Base-by-base conservation (phyloP, 2,329 filamentous ascomycete species). In the Lojkania enalia region DNA sequence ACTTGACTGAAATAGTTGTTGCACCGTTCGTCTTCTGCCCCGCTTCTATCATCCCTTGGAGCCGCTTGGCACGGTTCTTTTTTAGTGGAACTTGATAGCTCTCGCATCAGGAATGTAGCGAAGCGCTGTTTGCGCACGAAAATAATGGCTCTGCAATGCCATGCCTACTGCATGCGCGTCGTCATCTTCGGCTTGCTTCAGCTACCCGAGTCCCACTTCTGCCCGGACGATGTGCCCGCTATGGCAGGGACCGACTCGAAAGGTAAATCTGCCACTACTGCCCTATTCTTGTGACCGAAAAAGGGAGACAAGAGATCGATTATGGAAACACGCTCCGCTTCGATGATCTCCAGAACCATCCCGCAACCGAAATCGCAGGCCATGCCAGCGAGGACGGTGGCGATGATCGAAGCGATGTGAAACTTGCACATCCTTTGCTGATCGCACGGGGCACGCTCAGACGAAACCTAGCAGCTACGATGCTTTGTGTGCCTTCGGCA, bases 291-390 rank as follows among this genome's bases (percentile, higher is more conserved):
- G n/a, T n/a, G n/a, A n/a, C n/a, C n/a, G n/a, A n/a, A n/a, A n/a
- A n/a, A n/a, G n/a, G n/a, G n/a, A n/a, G n/a, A n/a, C n/a, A n/a
- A n/a, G n/a, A n/a, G n/a, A 27, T 27, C n/a, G 23, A 27, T 27
- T 27, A 7, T n/a, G n/a, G n/a, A 27, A 27, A n/a, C 30, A 6
- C 14, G 11, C 14, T 33, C 14, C 30, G 14, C 30, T 33, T 46
- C 48, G 51, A 48, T 44, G 53, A 61, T 60, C 56, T 50, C 44
- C 57, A 51, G 42, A 47, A 44, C 46, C 49, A 51, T 54, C 45
- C 49, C 48, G 48, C 47, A 54, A 35, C 54, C 52, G 51, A 57
- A 50, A 64, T 60, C 47, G 46, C 35, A 36, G 29, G 3, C 32
- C 19, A 23, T 15, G n/a, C 51, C 44, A 47, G 25, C 41, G 43